A percentile compares a stretch with the other conserved stretches of the same genome.
Evolutionary conservation across 2,329 filamentous ascomycete species (phyloP).

Genomic region (Sordariomycetes sp.): DNA sequence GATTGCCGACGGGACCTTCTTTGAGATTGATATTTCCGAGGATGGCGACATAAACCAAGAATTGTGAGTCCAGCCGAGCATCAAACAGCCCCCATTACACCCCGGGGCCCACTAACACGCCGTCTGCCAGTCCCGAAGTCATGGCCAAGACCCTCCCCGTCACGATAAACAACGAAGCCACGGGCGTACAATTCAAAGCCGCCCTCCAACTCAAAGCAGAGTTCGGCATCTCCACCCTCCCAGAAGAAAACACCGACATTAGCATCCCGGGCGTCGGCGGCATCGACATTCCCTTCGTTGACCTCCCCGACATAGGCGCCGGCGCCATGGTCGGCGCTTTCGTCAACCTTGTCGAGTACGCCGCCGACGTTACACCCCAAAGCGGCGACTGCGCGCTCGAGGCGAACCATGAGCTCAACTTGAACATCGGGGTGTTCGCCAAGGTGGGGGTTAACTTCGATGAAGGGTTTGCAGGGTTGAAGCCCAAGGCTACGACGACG

Average conservation of each 20-base stretch:
- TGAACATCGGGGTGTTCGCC: slow-evolving; percentile 4
- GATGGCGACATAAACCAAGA: neutral
- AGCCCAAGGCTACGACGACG: slow-evolving; percentile 1
- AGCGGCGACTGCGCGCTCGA: slow-evolving; percentile 1
- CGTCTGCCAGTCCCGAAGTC: neutral
- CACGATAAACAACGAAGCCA: slow-evolving; percentile 3
- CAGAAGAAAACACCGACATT: neutral
- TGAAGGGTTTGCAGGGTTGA: slow-evolving; percentile 1
- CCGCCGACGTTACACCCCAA: neutral
- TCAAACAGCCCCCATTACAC: neutral
- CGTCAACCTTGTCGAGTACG: slow-evolving; percentile 4
- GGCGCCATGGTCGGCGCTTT: slow-evolving; percentile 4
- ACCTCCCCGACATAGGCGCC: slow-evolving; percentile 1
- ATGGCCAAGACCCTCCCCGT: slow-evolving; percentile 2
- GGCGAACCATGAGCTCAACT: slow-evolving; percentile 1
- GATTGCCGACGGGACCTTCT: slow-evolving; percentile 4
- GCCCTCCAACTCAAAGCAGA: slow-evolving; percentile 2
- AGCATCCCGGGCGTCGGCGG: neutral
- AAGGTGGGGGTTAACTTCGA: neutral
- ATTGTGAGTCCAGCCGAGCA: neutral
- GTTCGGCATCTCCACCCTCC: neutral
- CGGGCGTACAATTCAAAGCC: neutral
- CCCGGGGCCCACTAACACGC: neutral
- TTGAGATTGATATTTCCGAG: slow-evolving; percentile 5
- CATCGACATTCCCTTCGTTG: neutral